A percentile compares a stretch with the other conserved stretches of the same genome.
These are phyloP conservation scores for Xylariaceae sp. DNA, from an alignment of 2,329 filamentous ascomycete species.

Conservation along the genomic window DNA sequence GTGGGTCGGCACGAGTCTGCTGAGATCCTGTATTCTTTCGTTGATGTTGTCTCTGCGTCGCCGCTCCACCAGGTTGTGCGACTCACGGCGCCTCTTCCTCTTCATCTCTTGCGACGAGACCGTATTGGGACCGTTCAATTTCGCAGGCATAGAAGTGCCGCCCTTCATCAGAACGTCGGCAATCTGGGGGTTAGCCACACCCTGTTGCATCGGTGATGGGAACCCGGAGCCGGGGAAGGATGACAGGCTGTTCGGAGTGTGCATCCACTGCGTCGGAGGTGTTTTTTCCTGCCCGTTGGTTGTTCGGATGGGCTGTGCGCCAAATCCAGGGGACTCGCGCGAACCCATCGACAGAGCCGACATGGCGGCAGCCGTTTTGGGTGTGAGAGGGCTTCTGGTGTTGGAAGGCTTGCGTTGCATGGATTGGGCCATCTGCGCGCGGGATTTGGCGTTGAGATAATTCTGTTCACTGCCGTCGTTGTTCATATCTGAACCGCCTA, in stretches of 20 bases:
- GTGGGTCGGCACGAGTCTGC: slow-evolving; percentile 84
- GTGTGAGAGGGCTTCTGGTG: slow-evolving; percentile 72
- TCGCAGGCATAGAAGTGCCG: slow-evolving; percentile 81
- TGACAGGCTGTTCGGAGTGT: slow-evolving; percentile 73
- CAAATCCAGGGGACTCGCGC: slow-evolving; percentile 64
- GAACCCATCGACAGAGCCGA: slow-evolving; percentile 61
- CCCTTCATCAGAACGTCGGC: slow-evolving; percentile 84
- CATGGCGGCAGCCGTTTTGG: slow-evolving; percentile 68
- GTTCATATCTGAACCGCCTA: slow-evolving; percentile 41
- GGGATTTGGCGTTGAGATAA: slow-evolving; percentile 51
- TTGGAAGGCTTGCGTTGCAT: slow-evolving; percentile 69
- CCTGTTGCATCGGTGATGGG: slow-evolving; percentile 67
- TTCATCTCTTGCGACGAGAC: slow-evolving; percentile 88
- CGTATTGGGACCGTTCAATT: slow-evolving; percentile 47
- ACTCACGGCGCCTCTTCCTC: slow-evolving; percentile 81
- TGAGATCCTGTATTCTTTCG: slow-evolving; percentile 93
- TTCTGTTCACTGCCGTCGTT: slow-evolving; percentile 43
- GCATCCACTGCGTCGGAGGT: slow-evolving; percentile 82
- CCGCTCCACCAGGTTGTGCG: slow-evolving; percentile 93
- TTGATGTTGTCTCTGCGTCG: slow-evolving; percentile 97
- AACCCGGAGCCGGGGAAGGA: slow-evolving; percentile 87
- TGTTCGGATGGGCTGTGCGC: slow-evolving; percentile 70
- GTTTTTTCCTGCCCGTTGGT: slow-evolving; percentile 64
- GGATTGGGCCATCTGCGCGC: slow-evolving; percentile 51
- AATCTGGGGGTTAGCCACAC: slow-evolving; percentile 60